Evolutionary conservation across 129 eudicot species (phyloP).

Genomic region (Gnaphalium uliginosum): DNA sequence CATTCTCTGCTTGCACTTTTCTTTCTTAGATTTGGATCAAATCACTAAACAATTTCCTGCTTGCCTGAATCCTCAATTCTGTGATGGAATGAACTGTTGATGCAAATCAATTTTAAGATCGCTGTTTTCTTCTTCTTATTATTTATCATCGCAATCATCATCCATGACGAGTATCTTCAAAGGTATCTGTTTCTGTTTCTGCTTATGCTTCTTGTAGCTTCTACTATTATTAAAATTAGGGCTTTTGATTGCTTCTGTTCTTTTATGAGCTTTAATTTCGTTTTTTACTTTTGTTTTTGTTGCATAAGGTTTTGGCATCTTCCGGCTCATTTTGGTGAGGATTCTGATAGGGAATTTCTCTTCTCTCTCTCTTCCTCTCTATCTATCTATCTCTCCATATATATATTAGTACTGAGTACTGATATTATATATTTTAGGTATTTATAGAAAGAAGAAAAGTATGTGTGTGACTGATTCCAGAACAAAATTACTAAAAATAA

Average conservation of each 20-base stretch:
- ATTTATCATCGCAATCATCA: background rate
- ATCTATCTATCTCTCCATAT: background rate
- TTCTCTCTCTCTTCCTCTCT: slow-evolving; percentile 10
- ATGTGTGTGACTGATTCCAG: slow-evolving; percentile 6
- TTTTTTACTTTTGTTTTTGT: slow-evolving; percentile 1
- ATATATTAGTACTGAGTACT: background rate
- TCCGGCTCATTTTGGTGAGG: slow-evolving; percentile 70
- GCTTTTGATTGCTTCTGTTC: background rate
- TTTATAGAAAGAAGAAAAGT: background rate
- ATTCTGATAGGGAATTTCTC: slow-evolving; percentile 48
- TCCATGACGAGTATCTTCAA: slow-evolving; percentile 29
- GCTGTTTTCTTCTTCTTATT: slow-evolving; percentile 8
- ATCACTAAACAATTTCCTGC: background rate
- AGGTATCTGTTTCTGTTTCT: slow-evolving; percentile 26
- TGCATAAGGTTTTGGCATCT: slow-evolving; percentile 53
- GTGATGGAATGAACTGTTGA: slow-evolving; percentile 24
- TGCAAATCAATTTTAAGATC: slow-evolving; percentile 30
- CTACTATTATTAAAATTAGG: background rate
- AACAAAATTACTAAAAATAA: background rate
- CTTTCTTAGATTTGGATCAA: slow-evolving; percentile 17
- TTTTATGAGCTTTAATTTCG: slow-evolving; percentile 24
- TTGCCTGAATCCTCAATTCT: background rate
- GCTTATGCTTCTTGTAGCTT: background rate
- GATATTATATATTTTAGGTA: slow-evolving; percentile 26
- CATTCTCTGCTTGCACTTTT: background rate